A percentile compares a stretch with the other conserved stretches of the same genome.
Conservation (phyloP, 768 basidiomycete genomes). For the Boletus patriciae region DNA sequence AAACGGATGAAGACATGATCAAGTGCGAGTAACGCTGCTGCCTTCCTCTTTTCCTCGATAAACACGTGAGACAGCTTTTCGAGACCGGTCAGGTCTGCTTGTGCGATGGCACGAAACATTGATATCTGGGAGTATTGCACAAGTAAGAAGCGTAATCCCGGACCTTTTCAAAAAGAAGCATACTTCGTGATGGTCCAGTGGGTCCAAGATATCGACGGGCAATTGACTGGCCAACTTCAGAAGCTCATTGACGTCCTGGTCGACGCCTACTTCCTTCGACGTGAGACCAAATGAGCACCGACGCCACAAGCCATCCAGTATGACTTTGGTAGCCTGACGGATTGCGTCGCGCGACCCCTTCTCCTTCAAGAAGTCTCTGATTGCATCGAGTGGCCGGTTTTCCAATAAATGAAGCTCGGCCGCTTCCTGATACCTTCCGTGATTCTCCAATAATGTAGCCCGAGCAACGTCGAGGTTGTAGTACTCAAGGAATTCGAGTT, state of each 20-base stretch:
- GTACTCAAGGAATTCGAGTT: constrained; percentile 56
- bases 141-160: background rate
- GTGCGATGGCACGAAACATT: constrained; percentile 37
- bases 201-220: constrained; percentile 5
- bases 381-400: constrained; percentile 48
- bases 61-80: constrained; percentile 35
- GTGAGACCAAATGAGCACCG: constrained; percentile 41
- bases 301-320: constrained; percentile 48
- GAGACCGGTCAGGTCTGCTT: constrained; percentile 29
- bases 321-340: constrained; percentile 37
- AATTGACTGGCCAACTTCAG: constrained; percentile 23
- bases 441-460: constrained; percentile 43
- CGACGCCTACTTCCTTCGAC: background rate
- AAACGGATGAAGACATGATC: constrained; percentile 6
- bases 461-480: constrained; percentile 51
- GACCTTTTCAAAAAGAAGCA: background rate
- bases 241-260: constrained; percentile 15
- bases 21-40: constrained; percentile 9
- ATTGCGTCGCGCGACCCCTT: constrained; percentile 26
- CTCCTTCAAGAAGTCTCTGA: constrained; percentile 44
- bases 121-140: constrained; percentile 10
- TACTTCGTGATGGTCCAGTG: constrained; percentile 9
- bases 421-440: constrained; percentile 47
- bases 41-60: background rate
- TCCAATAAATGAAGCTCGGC: constrained; percentile 51